phyloP scores from a whole-genome alignment of 805 yeast genomes.

The Groenewaldozyma tartarivorans region DNA sequence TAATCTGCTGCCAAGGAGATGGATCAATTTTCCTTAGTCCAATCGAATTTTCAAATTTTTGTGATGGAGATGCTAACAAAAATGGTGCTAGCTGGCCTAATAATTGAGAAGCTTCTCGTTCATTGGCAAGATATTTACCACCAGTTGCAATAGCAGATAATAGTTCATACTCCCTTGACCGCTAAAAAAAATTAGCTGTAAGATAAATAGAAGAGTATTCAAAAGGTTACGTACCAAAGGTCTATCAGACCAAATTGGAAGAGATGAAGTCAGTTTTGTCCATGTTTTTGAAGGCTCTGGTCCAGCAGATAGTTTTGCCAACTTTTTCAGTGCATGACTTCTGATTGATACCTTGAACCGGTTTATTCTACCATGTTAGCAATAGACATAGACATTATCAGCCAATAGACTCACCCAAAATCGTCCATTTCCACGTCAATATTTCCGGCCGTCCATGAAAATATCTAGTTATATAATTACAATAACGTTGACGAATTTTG shows the following conservation, averaged over 20 bases:
- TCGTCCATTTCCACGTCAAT: conserved; percentile 14
- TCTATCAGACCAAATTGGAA: conserved; percentile 16
- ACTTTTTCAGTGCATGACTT: conserved; percentile 29
- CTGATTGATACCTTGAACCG: conserved; percentile 27
- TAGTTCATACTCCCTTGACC: conserved; percentile 37
- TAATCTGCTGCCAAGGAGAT: conserved; percentile 36
- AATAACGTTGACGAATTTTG: too few relatives aligned
- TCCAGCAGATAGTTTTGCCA: conserved; percentile 28
- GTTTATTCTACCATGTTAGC: conserved; percentile 23
- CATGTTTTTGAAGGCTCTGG: conserved; percentile 14
- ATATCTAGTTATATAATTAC: too few relatives aligned
- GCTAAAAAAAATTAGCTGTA: conserved; percentile 5
- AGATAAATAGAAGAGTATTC: too few relatives aligned
- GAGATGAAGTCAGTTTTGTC: conserved; percentile 18
- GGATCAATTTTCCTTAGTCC: conserved; percentile 22
- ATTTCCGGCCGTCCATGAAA: background rate
- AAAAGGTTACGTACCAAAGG: conserved; percentile 20
- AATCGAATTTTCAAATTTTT: conserved; percentile 29
- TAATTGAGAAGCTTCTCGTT: conserved; percentile 34
- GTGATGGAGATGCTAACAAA: conserved; percentile 37
- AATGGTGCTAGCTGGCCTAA: conserved; percentile 38
- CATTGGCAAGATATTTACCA: conserved; percentile 28
- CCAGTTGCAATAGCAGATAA: conserved; percentile 47
- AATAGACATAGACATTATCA: background rate
- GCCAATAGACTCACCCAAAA: conserved; percentile 12